Evolutionary conservation across 2,329 filamentous ascomycete genomes (phyloP).

Genomic region (Cladosporium sp.): DNA sequence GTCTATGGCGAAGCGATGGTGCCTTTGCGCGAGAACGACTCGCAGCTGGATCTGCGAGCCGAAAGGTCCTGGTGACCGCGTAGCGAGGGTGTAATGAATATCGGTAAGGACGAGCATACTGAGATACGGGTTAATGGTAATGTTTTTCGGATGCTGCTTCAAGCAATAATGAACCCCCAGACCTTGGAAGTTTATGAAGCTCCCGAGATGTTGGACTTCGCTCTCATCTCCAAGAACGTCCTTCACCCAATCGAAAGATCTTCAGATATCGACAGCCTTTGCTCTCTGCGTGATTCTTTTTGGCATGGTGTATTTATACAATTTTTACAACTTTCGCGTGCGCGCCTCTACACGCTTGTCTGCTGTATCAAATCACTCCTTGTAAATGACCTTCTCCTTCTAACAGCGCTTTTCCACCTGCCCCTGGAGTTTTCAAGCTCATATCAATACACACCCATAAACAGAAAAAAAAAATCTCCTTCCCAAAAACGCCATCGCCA

Average conservation of each 20-base stretch:
- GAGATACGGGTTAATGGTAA: no score
- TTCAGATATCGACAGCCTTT: no score
- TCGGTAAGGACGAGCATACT: no score
- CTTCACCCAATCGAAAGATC: no score
- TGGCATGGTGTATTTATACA: neutral
- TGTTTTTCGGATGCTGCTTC: no score
- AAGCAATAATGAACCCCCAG: no score
- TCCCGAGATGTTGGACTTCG: no score
- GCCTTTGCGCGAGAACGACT: neutral
- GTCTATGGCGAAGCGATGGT: neutral
- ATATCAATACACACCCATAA: conserved; percentile 5
- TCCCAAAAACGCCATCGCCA: conserved; percentile 7
- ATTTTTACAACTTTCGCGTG: no score
- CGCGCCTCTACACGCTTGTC: neutral
- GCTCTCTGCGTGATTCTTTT: no score
- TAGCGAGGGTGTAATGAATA: no score
- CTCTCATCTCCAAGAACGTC: no score
- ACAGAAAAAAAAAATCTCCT: neutral
- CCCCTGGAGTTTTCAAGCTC: neutral
- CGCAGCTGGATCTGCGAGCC: neutral
- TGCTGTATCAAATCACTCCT: neutral
- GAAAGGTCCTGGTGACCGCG: neutral
- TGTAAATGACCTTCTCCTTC: neutral
- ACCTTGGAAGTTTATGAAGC: no score
- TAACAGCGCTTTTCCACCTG: neutral